Evolutionary conservation across 2,329 filamentous ascomycete species (phyloP).

Genomic region (Aspergillus clavatus): DNA sequence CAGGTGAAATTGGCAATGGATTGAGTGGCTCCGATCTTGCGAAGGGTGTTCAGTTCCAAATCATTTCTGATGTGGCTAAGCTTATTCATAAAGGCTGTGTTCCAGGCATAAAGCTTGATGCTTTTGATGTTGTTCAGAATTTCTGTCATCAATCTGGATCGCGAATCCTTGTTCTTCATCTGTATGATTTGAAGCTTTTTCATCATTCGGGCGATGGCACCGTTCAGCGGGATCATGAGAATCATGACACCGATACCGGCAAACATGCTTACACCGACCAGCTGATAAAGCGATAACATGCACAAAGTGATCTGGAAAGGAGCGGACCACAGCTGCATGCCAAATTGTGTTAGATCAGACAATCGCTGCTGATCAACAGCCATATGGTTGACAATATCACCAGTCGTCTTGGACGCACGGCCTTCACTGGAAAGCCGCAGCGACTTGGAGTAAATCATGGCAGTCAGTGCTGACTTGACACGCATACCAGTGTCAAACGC

Average conservation of each 20-base stretch:
- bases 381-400: conserved; percentile 99
- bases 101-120: conserved; percentile 98
- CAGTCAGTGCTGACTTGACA: conserved; percentile 84
- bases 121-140: conserved; percentile 99
- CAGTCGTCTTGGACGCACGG: conserved; percentile 79
- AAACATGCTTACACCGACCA: conserved; percentile 94
- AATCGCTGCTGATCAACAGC: conserved; percentile 94
- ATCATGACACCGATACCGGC: conserved; percentile 94
- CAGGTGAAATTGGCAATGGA: conserved; percentile 96
- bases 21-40: conserved; percentile 92
- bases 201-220: conserved; percentile 85
- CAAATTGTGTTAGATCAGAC: conserved; percentile 91
- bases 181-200: conserved; percentile 91
- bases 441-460: conserved; percentile 89
- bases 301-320: conserved; percentile 95
- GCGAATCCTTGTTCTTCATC: conserved; percentile 98
- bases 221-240: conserved; percentile 94
- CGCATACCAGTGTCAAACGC: conserved; percentile 95
- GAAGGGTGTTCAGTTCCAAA: conserved; percentile 86
- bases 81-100: conserved; percentile 94
- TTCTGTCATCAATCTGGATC: conserved; percentile 90
- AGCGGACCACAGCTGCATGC: conserved; percentile 92
- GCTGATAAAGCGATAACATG: conserved; percentile 90
- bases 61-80: conserved; percentile 95
- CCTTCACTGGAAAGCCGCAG: conserved; percentile 90